phyloP scores from a whole-genome alignment of 148 eudicot genomes.

The Beta vulgaris region DNA sequence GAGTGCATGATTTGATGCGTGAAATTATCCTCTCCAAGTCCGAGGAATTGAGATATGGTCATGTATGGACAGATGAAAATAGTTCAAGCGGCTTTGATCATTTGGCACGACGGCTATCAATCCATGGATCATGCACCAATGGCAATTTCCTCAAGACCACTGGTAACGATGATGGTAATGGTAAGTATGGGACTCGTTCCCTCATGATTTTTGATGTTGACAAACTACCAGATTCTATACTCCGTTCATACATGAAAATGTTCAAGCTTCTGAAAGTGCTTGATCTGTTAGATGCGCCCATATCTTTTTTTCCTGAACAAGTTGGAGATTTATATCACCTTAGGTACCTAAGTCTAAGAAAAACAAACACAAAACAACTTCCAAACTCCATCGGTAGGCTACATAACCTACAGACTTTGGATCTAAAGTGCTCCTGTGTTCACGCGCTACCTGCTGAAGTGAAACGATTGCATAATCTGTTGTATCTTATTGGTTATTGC shows the following conservation, averaged over 20 bases:
- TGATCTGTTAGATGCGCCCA: slow-evolving; percentile 22
- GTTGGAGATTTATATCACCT: slow-evolving; percentile 15
- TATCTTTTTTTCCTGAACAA: slow-evolving; percentile 11
- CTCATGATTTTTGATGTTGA: neutral
- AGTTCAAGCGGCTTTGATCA: neutral
- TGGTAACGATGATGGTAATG: too few species aligned
- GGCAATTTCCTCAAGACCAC: neutral
- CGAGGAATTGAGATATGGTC: slow-evolving; percentile 8
- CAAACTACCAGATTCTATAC: neutral
- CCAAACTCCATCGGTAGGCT: slow-evolving; percentile 21
- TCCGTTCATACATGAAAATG: neutral
- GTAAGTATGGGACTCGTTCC: neutral
- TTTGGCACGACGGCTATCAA: neutral
- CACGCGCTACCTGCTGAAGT: slow-evolving; percentile 16
- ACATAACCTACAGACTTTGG: slow-evolving; percentile 19
- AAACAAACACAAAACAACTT: slow-evolving; percentile 2
- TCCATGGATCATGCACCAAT: neutral
- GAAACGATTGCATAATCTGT: neutral
- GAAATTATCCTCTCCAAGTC: slow-evolving; percentile 18
- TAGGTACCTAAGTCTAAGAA: slow-evolving; percentile 25
- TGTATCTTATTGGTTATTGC: slow-evolving; percentile 14
- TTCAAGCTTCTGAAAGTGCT: slow-evolving; percentile 28
- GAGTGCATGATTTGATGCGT: slow-evolving; percentile 17
- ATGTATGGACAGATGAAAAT: neutral
- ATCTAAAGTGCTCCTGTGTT: slow-evolving; percentile 23